A percentile compares a stretch with the other conserved stretches of the same genome.
Conservation (phyloP, 176 grass and related monocot genomes). For the Microstegium vimineum region DNA sequence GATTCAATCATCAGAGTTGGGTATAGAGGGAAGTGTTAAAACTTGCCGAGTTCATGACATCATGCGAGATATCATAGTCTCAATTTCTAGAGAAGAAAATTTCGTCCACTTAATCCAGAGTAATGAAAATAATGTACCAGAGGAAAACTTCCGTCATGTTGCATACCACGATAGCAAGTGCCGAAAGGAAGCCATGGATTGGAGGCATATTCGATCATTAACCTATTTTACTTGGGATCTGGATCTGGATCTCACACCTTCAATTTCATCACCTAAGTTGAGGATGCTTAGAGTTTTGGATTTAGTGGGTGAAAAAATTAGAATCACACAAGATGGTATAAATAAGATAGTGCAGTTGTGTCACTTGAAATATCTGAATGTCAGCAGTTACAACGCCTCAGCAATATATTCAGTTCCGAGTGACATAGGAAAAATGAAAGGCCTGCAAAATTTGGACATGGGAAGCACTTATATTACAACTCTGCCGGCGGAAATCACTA, state of each 20-base stretch:
- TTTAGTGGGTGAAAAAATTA: neutral
- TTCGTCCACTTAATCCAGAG: neutral
- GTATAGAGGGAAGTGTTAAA: neutral
- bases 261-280: neutral
- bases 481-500: neutral
- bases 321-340: neutral
- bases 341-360: neutral
- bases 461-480: neutral
- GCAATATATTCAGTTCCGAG: neutral
- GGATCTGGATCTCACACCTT: neutral
- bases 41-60: slow-evolving; percentile 25
- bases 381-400: too few species aligned
- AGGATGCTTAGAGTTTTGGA: slow-evolving; percentile 1
- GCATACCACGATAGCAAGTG: neutral
- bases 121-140: neutral
- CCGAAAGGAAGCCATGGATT: neutral
- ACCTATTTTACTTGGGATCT: neutral
- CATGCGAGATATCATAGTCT: neutral
- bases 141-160: neutral
- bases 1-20: neutral
- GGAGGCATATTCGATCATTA: neutral
- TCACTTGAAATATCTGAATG: slow-evolving; percentile 6
- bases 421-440: neutral
- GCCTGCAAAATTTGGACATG: neutral
- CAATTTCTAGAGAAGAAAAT: neutral